A percentile compares a stretch with the other conserved stretches of the same genome.
phyloP scores from a whole-genome alignment of 2,329 filamentous ascomycete genomes.

The Cercospora brassicicola region DNA sequence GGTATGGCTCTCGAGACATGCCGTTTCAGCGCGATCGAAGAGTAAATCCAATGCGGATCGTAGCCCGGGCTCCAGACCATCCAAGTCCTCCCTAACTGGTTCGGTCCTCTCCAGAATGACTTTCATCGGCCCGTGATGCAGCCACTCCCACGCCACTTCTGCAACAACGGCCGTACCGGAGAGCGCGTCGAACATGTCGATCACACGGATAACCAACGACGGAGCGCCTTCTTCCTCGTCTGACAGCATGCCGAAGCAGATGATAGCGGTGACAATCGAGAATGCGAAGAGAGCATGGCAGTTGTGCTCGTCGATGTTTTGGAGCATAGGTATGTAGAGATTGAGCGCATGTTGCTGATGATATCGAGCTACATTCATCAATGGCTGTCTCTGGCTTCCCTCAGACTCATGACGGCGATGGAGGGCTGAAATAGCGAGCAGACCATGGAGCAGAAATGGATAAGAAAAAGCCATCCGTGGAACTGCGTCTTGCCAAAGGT shows the following conservation, averaged over 20 bases:
- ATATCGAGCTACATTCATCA: conserved; percentile 27
- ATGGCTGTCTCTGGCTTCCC: conserved; percentile 7
- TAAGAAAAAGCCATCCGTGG: conserved; percentile 24
- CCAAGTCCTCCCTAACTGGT: conserved; percentile 15
- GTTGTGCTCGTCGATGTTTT: conserved; percentile 27
- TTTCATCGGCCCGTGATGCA: conserved; percentile 14
- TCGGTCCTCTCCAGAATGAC: conserved; percentile 16
- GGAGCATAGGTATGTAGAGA: conserved; percentile 26
- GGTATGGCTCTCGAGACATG: not conserved
- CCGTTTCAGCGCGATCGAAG: conserved; percentile 12
- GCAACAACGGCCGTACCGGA: conserved; percentile 24
- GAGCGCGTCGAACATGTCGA: conserved; percentile 25
- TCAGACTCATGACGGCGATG: conserved; percentile 21
- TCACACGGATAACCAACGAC: conserved; percentile 17
- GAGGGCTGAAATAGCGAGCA: conserved; percentile 23
- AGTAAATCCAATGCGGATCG: conserved; percentile 21
- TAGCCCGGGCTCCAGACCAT: conserved; percentile 15
- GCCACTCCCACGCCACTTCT: conserved; percentile 18
- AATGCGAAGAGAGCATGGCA: conserved; percentile 29
- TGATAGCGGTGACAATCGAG: conserved; percentile 20
- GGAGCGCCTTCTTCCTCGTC: conserved; percentile 9
- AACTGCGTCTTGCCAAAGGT: conserved; percentile 22
- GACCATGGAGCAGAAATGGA: conserved; percentile 27
- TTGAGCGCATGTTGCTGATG: conserved; percentile 30
- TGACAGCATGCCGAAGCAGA: conserved; percentile 24